Conservation (phyloP, 2,329 filamentous ascomycete genomes). For the Aspergillus viridinutans region DNA sequence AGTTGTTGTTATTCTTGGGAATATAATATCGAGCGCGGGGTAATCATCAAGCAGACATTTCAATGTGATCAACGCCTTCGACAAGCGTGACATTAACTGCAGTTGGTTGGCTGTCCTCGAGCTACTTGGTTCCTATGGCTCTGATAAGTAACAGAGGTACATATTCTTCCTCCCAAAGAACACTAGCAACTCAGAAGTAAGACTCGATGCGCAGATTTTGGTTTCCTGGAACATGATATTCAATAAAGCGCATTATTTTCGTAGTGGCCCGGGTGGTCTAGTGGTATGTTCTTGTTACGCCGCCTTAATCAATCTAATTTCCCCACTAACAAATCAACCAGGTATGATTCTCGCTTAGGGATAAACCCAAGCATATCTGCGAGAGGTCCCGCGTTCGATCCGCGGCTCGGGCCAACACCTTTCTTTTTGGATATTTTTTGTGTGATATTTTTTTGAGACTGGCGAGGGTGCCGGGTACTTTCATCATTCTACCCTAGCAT, state of each 20-base stretch:
- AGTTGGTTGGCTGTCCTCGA: neutral
- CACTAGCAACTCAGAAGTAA: neutral
- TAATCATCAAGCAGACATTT: neutral
- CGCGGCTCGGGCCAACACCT: conserved; percentile 16
- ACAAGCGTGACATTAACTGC: neutral
- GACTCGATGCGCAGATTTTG: neutral
- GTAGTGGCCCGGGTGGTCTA: conserved; percentile 18
- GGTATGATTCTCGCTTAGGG: conserved; percentile 22
- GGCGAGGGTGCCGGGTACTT: neutral
- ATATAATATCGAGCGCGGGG: too few relatives aligned
- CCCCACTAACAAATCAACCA: too few relatives aligned
- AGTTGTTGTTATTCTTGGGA: too few relatives aligned
- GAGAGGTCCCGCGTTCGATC: conserved; percentile 20
- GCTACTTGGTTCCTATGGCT: neutral
- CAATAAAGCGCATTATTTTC: neutral
- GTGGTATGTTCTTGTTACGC: too few relatives aligned
- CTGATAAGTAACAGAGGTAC: neutral
- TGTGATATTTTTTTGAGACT: neutral
- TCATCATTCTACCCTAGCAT: neutral
- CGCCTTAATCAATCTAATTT: too few relatives aligned
- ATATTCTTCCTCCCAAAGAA: too few relatives aligned
- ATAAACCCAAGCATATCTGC: conserved; percentile 19
- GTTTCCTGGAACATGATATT: neutral
- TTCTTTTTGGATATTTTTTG: conserved; percentile 5
- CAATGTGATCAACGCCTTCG: neutral